These are phyloP conservation scores for Sugiyamaella americana DNA, from an alignment of 805 yeast species.

Conservation along the genomic window DNA sequence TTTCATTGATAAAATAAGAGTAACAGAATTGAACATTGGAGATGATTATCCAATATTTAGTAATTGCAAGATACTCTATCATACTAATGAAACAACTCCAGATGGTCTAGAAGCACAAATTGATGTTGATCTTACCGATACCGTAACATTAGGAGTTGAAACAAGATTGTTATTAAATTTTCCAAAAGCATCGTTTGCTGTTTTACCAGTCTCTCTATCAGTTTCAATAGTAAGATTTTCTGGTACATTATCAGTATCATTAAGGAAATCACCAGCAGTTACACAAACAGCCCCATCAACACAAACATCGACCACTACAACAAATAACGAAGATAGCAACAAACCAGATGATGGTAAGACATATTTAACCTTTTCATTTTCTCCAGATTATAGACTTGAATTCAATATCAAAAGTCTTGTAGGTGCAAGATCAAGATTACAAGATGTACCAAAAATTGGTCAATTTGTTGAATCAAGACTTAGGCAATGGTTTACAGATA, in stretches of 20 bases:
- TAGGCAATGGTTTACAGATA: constrained; percentile 82
- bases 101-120: constrained; percentile 70
- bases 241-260: constrained; percentile 76
- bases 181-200: constrained; percentile 79
- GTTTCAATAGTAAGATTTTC: constrained; percentile 88
- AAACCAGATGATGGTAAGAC: constrained; percentile 31
- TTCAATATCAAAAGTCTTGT: constrained; percentile 83
- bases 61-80: constrained; percentile 66
- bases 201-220: constrained; percentile 74
- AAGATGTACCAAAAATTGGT: constrained; percentile 87
- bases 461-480: constrained; percentile 76
- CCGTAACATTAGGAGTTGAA: constrained; percentile 78
- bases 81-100: constrained; percentile 15
- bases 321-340: constrained; percentile 3
- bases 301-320: background rate
- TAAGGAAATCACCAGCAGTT: constrained; percentile 23
- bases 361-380: constrained; percentile 80
- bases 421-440: constrained; percentile 87
- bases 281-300: constrained; percentile 15
- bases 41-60: constrained; percentile 93
- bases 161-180: constrained; percentile 72
- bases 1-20: constrained; percentile 66
- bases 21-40: constrained; percentile 88
- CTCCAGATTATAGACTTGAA: constrained; percentile 86
- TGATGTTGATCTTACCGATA: constrained; percentile 84